These are phyloP conservation scores for Neoboletus magnificus DNA, from an alignment of 768 basidiomycete genomes.

Conservation along the genomic window DNA sequence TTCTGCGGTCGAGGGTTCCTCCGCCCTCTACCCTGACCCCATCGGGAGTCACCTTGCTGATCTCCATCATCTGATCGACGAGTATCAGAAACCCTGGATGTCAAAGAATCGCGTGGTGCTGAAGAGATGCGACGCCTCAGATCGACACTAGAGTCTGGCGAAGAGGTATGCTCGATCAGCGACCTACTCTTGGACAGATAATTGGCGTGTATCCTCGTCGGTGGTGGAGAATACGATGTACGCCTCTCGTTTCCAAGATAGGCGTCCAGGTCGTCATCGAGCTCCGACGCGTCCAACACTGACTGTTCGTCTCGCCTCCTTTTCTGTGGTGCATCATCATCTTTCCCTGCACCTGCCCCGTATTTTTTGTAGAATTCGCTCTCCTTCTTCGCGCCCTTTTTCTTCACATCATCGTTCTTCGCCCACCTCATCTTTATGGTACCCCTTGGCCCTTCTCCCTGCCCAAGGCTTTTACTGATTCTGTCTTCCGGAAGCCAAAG, in stretches of 20 bases:
- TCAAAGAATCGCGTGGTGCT: constrained; percentile 26
- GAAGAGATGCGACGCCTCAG: constrained; percentile 47
- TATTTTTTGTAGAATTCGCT: constrained; percentile 81
- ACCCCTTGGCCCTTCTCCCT: constrained; percentile 65
- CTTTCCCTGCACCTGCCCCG: constrained; percentile 63
- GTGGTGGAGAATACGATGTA: constrained; percentile 41
- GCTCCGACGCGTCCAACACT: constrained; percentile 37
- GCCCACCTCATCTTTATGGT: constrained; percentile 77
- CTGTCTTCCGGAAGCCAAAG: constrained; percentile 81
- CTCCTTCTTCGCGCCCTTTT: constrained; percentile 65
- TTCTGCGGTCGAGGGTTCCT: constrained; percentile 45
- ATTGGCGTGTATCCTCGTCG: constrained; percentile 69
- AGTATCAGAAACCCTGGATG: constrained; percentile 16
- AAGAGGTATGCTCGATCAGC: constrained; percentile 54
- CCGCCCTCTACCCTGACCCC: constrained; percentile 35
- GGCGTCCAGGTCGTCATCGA: constrained; percentile 68
- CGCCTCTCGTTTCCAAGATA: constrained; percentile 53
- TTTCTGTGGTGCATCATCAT: constrained; percentile 39
- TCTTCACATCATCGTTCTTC: constrained; percentile 65
- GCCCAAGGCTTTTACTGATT: constrained; percentile 67
- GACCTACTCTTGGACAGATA: constrained; percentile 54
- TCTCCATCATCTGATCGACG: constrained; percentile 22
- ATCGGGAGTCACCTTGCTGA: constrained; percentile 25
- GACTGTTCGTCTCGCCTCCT: constrained; percentile 35
- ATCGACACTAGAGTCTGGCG: constrained; percentile 38